A percentile compares a stretch with the other conserved stretches of the same genome.
Evolutionary conservation across 1,284 basidiomycete species (phyloP).

Genomic region (Xerocomus minutiporus): DNA sequence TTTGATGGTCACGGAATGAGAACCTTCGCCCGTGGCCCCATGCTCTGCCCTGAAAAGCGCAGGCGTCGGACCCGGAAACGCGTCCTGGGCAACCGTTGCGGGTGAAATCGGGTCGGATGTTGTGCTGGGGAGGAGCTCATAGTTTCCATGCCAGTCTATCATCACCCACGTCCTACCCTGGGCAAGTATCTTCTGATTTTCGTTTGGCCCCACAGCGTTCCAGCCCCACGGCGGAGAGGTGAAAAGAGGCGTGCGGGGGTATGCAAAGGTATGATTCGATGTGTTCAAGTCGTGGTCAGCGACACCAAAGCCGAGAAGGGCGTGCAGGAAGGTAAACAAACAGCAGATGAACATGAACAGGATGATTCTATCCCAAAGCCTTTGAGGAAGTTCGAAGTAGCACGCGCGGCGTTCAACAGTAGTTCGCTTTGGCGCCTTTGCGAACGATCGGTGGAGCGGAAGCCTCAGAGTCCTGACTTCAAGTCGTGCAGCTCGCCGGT

Average conservation of each 20-base stretch:
- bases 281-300: constrained; percentile 1
- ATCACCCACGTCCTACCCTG: constrained; percentile 4
- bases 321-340: constrained; percentile 25
- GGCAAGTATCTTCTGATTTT: neutral
- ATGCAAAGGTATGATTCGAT: neutral
- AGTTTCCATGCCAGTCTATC: constrained; percentile 22
- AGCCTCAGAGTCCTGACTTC: neutral
- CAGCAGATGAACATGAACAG: constrained; percentile 25
- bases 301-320: constrained; percentile 24
- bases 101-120: constrained; percentile 2
- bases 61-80: constrained; percentile 23
- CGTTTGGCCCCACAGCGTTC: neutral
- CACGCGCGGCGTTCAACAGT: neutral
- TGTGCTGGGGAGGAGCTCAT: constrained; percentile 15
- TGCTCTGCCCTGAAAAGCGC: neutral
- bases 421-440: neutral
- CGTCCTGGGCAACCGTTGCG: constrained; percentile 17
- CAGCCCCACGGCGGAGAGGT: neutral
- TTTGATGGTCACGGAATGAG: neutral
- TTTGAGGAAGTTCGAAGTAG: constrained; percentile 8
- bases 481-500: neutral
- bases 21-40: neutral
- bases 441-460: constrained; percentile 2
- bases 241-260: neutral
- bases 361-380: constrained; percentile 22